Evolutionary conservation across 2,329 filamentous ascomycete genomes (phyloP), one percentile per base, ranked within the genome.

Genomic region (Gnomoniopsis smithogilvyi): DNA sequence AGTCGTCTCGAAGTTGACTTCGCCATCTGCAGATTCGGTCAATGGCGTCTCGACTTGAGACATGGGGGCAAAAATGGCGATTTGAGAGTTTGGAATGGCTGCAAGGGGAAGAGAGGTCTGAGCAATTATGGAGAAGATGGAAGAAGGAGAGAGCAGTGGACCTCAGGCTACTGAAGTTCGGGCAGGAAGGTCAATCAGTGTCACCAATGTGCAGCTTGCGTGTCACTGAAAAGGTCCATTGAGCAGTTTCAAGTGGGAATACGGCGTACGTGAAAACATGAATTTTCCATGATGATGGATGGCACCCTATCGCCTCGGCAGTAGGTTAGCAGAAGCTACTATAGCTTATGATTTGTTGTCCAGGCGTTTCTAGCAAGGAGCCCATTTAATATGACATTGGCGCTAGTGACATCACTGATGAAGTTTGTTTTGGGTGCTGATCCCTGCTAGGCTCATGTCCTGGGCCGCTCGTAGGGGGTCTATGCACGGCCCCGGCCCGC

Each of bases 1-100:
- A 11, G 65, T 62, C 19, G 66, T 67, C 24, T 73, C 70, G 51
- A 71, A 64, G 8, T 64, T 67, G 14, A 74, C 58, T 43, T 58
- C 26, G 45, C 58, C 51, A 22, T 60, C 57, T 48, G 51, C 50
- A 7, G 34, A 30, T 4, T 26, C 34, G 4, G 51, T 41, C 19
- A 53, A 24, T 21, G 48, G 59, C 0, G 54, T 56, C 30, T 51
- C 48, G 14, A 52, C 15, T 30, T 30, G 56, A 26, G 59, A 49
- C 51, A 56, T 53, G 36, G 36, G 17, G 36, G 36, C 17, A n/a
- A 41, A 14, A n/a, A 7, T 14, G 36, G 12, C 14, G 34, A 14
- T 11, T 12, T 30, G 26, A 8, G 36, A 8, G 36, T 3, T 41
- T 14, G 36, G 7, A n/a, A 41, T 30, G 26, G 26, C 26, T 30